These are phyloP conservation scores for Termitomyces bulborhizus DNA, from an alignment of 768 basidiomycete species.

Conservation along the genomic window DNA sequence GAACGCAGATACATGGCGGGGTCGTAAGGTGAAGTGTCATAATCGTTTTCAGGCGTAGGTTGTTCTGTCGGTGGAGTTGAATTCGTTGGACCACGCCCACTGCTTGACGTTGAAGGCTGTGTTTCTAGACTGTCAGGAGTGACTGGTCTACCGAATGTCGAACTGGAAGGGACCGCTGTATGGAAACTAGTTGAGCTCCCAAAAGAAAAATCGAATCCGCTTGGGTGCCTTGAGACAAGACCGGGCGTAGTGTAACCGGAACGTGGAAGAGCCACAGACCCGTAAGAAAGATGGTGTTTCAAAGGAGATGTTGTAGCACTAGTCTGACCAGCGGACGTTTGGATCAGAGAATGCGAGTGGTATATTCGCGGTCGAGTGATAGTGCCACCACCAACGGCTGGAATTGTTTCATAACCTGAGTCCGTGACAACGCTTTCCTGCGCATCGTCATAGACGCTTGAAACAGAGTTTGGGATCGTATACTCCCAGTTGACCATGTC, in stretches of 20 bases:
- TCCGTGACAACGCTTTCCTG: conserved; percentile 27
- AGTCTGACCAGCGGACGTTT: conserved; percentile 28
- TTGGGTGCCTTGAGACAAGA: conserved; percentile 19
- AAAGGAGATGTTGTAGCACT: conserved; percentile 15
- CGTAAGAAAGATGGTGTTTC: conserved; percentile 12
- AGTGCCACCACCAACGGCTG: conserved; percentile 87
- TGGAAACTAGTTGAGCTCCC: conserved; percentile 10
- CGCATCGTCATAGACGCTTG: conserved; percentile 35
- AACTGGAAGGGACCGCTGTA: conserved; percentile 11
- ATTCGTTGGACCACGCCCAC: conserved; percentile 34
- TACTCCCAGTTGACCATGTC: conserved; percentile 72
- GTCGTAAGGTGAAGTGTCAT: conserved; percentile 7
- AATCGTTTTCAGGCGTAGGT: conserved; percentile 16
- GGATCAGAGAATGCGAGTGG: conserved; percentile 79
- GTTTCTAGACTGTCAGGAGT: conserved; percentile 50
- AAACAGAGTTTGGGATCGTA: conserved; percentile 37
- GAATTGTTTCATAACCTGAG: conserved; percentile 78
- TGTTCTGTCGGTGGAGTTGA: conserved; percentile 41
- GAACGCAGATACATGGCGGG: conserved; percentile 20
- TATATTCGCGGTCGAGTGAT: conserved; percentile 79
- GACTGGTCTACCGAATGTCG: conserved; percentile 27
- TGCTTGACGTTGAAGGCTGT: conserved; percentile 43
- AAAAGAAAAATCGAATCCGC: conserved; percentile 20
- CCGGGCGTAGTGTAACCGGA: conserved; percentile 22
- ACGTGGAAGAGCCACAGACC: conserved; percentile 9